phyloP scores from a whole-genome alignment of 371 early-diverging fungal species.

The Mortierella sp. region DNA sequence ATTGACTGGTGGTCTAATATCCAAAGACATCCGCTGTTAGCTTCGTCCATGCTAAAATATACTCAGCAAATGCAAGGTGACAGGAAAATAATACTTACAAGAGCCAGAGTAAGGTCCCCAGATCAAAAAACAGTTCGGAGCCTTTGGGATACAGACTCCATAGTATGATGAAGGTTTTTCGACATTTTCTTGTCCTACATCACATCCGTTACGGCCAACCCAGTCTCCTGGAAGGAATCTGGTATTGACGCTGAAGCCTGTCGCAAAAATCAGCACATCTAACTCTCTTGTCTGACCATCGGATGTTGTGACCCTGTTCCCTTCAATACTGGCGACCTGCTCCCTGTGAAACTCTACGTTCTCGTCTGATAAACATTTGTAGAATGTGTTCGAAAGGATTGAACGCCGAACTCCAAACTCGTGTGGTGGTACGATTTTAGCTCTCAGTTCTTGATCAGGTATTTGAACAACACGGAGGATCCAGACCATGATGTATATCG shows the following conservation, averaged over 20 bases:
- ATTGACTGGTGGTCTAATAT: slow-evolving; percentile 10
- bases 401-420: neutral
- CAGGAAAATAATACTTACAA: neutral
- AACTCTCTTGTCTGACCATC: neutral
- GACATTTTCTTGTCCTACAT: neutral
- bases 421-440: neutral
- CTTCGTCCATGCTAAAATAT: neutral
- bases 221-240: neutral
- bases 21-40: no score
- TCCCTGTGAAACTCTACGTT: neutral
- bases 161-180: neutral
- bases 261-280: neutral
- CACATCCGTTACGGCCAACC: neutral
- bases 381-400: neutral
- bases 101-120: neutral
- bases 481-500: neutral
- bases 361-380: neutral
- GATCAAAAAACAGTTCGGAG: neutral
- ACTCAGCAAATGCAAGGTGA: neutral
- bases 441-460: neutral
- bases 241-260: neutral
- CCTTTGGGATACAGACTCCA: neutral
- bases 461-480: neutral
- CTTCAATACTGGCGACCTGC: neutral
- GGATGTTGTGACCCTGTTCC: neutral